A percentile compares a stretch with the other conserved stretches of the same genome.
These are phyloP conservation scores for Boletus sensibilis DNA, from an alignment of 768 basidiomycete genomes.

Conservation along the genomic window DNA sequence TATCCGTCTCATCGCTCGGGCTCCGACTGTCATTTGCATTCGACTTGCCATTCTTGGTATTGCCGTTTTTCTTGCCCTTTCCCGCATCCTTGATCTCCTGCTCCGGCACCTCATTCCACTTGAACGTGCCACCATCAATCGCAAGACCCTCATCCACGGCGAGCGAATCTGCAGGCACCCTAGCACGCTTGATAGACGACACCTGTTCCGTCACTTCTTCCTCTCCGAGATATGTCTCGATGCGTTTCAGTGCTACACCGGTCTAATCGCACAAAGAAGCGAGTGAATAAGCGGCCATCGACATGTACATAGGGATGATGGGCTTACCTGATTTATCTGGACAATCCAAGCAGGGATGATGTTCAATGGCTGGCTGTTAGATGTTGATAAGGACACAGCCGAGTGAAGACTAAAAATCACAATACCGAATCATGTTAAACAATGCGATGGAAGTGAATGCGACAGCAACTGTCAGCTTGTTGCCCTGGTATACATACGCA, in stretches of 20 bases:
- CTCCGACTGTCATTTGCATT: background rate
- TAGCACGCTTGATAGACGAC: slow-evolving; percentile 48
- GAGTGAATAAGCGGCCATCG: background rate
- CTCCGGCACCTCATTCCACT: slow-evolving; percentile 53
- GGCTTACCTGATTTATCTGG: slow-evolving; percentile 58
- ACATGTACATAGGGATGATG: background rate
- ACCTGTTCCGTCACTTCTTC: slow-evolving; percentile 64
- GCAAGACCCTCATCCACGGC: slow-evolving; percentile 40
- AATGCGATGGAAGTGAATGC: slow-evolving; percentile 90
- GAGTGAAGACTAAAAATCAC: background rate
- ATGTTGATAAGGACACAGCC: background rate
- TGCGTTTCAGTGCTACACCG: slow-evolving; percentile 57
- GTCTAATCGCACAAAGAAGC: slow-evolving; percentile 35
- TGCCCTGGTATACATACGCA: slow-evolving; percentile 66
- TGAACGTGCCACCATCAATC: slow-evolving; percentile 51
- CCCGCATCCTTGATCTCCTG: slow-evolving; percentile 23
- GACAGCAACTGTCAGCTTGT: slow-evolving; percentile 70
- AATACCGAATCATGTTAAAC: slow-evolving; percentile 79
- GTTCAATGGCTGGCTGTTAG: slow-evolving; percentile 61
- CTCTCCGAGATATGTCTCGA: slow-evolving; percentile 58
- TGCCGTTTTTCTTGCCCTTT: slow-evolving; percentile 21
- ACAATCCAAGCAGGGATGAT: slow-evolving; percentile 80
- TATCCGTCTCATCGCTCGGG: slow-evolving; percentile 9
- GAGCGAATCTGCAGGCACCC: slow-evolving; percentile 25
- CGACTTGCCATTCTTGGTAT: background rate